Percentiles rank a stretch among this genome's conserved stretches.
Evolutionary conservation across 1,284 basidiomycete genomes (phyloP).

Genomic region (Melampsora larici-populina): DNA sequence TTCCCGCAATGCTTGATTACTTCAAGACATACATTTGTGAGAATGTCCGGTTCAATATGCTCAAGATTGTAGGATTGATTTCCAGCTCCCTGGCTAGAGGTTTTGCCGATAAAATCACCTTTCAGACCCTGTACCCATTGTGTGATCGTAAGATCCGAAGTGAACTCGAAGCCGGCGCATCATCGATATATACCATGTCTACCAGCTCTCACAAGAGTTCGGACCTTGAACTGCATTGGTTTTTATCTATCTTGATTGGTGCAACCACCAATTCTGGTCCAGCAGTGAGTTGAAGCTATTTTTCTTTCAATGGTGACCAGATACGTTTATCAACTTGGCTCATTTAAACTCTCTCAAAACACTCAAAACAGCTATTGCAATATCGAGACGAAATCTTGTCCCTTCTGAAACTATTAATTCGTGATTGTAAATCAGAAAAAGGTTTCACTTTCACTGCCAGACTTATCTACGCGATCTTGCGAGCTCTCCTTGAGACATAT

Average conservation of each 20-base stretch:
- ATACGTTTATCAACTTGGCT: slow-evolving; percentile 11
- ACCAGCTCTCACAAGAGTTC: slow-evolving; percentile 77
- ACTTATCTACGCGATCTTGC: slow-evolving; percentile 72
- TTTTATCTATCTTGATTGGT: slow-evolving; percentile 18
- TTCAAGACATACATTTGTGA: slow-evolving; percentile 38
- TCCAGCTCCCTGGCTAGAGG: slow-evolving; percentile 75
- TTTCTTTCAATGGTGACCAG: no score
- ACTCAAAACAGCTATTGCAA: slow-evolving; percentile 63
- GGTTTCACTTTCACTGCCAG: slow-evolving; percentile 79
- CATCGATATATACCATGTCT: slow-evolving; percentile 81
- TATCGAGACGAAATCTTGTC: slow-evolving; percentile 68
- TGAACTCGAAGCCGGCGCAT: slow-evolving; percentile 86
- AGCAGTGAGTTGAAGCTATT: slow-evolving; percentile 61
- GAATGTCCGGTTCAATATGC: slow-evolving; percentile 70
- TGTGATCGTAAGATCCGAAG: slow-evolving; percentile 76
- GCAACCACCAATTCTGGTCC: slow-evolving; percentile 63
- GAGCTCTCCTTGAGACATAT: slow-evolving; percentile 74
- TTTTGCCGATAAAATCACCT: slow-evolving; percentile 61
- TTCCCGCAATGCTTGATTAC: slow-evolving; percentile 28
- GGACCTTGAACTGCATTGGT: slow-evolving; percentile 93
- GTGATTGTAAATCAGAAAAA: slow-evolving; percentile 81
- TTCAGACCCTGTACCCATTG: slow-evolving; percentile 74
- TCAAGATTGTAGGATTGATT: slow-evolving; percentile 83
- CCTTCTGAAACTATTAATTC: slow-evolving; percentile 68
- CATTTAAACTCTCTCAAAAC: background rate